Conservation (phyloP, 495 filamentous ascomycete genomes). For the Xylaria sp. region DNA sequence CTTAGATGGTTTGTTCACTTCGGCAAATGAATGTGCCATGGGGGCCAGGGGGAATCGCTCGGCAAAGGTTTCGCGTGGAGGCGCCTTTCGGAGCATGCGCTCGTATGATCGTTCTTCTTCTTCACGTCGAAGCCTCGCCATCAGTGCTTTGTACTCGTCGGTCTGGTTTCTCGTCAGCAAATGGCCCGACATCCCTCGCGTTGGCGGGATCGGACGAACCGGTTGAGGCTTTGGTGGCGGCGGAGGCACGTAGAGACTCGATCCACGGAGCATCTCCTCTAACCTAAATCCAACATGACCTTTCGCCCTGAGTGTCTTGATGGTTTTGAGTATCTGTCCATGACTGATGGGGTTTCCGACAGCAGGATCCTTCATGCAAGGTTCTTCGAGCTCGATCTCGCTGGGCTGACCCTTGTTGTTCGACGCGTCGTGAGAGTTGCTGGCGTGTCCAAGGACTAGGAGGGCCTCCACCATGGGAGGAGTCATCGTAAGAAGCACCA, state of each 20-base stretch:
- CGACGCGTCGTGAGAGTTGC: not conserved
- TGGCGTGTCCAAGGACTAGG: conserved; percentile 42
- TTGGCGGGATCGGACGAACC: conserved; percentile 55
- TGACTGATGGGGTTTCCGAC: conserved; percentile 80
- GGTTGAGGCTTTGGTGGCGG: conserved; percentile 79
- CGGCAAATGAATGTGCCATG: conserved; percentile 57
- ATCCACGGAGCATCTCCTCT: conserved; percentile 72
- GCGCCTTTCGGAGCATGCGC: conserved; percentile 69
- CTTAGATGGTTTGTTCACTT: conserved; percentile 48
- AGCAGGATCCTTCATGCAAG: conserved; percentile 52
- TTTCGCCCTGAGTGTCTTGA: conserved; percentile 57
- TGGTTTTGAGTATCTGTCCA: conserved; percentile 73
- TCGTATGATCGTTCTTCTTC: conserved; percentile 82
- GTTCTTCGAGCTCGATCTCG: conserved; percentile 40
- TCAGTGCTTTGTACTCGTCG: conserved; percentile 85
- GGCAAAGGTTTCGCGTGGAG: conserved; percentile 61
- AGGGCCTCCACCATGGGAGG: conserved; percentile 70
- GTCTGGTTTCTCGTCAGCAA: conserved; percentile 59
- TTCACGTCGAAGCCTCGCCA: conserved; percentile 81
- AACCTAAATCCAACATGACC: conserved; percentile 51
- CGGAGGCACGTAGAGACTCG: conserved; percentile 76
- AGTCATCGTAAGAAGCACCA: conserved; percentile 84
- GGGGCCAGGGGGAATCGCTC: conserved; percentile 62
- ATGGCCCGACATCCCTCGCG: not conserved
- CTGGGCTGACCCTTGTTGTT: conserved; percentile 13